phyloP scores from a whole-genome alignment of 352 stramenopile genomes.

The Pythium brassicae region DNA sequence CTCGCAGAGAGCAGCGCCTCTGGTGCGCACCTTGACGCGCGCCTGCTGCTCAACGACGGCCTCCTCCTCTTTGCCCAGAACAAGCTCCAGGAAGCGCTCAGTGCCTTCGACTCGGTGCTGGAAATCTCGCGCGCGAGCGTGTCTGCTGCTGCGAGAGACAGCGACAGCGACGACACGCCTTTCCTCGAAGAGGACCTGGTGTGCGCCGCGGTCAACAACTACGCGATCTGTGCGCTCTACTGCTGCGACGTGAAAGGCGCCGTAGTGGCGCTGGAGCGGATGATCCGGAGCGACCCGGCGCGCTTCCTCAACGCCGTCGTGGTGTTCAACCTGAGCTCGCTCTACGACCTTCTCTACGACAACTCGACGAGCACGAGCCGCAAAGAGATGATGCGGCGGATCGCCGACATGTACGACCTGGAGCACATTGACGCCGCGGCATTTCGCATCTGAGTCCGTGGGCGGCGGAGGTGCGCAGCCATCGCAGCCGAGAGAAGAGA shows the following conservation, averaged over 20 bases:
- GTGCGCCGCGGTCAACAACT: slow-evolving; percentile 76
- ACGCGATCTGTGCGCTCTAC: slow-evolving; percentile 76
- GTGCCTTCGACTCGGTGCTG: slow-evolving; percentile 66
- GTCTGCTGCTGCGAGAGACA: neutral
- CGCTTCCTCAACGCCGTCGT: slow-evolving; percentile 68
- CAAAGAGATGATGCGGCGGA: slow-evolving; percentile 84
- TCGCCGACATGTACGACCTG: slow-evolving; percentile 67
- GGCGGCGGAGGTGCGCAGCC: neutral
- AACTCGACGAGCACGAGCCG: slow-evolving; percentile 68
- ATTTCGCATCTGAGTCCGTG: slow-evolving; percentile 53
- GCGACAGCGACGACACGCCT: slow-evolving; percentile 27
- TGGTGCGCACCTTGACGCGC: slow-evolving; percentile 35
- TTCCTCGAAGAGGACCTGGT: slow-evolving; percentile 68
- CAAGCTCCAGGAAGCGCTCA: slow-evolving; percentile 73
- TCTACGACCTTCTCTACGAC: slow-evolving; percentile 78
- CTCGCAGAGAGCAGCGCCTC: slow-evolving; percentile 18
- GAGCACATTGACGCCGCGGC: slow-evolving; percentile 64
- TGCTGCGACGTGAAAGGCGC: slow-evolving; percentile 75
- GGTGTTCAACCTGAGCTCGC: slow-evolving; percentile 78
- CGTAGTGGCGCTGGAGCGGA: slow-evolving; percentile 60
- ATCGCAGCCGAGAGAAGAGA: too few relatives aligned
- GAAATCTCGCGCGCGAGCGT: slow-evolving; percentile 8
- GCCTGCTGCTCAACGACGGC: slow-evolving; percentile 69
- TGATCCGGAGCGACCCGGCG: slow-evolving; percentile 62
- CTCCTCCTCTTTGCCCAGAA: slow-evolving; percentile 75